Base-by-base conservation (phyloP, 1,284 basidiomycete species). In the Leccinum pallidistipes region DNA sequence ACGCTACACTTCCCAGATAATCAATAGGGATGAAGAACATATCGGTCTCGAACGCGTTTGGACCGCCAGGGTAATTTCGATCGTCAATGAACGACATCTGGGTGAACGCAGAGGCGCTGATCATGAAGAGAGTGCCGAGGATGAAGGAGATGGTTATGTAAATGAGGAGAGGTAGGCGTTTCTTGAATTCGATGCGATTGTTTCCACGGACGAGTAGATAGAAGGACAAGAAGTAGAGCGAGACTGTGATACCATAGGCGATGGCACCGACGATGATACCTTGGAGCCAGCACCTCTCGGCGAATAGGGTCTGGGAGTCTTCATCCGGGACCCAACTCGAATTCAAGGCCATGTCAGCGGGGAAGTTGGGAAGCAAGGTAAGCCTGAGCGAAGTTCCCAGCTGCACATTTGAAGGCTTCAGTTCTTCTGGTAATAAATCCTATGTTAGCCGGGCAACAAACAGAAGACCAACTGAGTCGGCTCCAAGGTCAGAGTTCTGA, bases 31-130 rank as follows among this genome's bases (percentile, higher is more conserved):
- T 65, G 16, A 62, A 57, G n/a, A 65, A 64, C 31, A 59, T 62
- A 3, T 56, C 57, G 40, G 61, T 56, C 31, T 65, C 66, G n/a
- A 56, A 71, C 8, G 55, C 61, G 4, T 24, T 60, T 31, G 63
- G 69, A 53, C 69, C 72, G 0, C 77, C 75, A 1, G 72, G 71
- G 55, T 67, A 75, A 54, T 69, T 62, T 5, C 75, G 67, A 58
- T 75, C 36, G 56, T 75, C 65, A 50, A 78, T 72, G 59, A 73
- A 78, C 5, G 66, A 66, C 59, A 70, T 65, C 51, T 77, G 68
- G 0, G 68, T 70, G 58, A 73, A 69, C 6, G 63, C 56, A 1
- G 66, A 55, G 2, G 55, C 47, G 3, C 59, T 24, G 14, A 56
- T 14, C 59, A 75, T 58, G 58, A 69, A 68, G 52, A 76, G 14